Evolutionary conservation across 805 yeast genomes (phyloP).

Genomic region (Yamadazyma phyllophila): DNA sequence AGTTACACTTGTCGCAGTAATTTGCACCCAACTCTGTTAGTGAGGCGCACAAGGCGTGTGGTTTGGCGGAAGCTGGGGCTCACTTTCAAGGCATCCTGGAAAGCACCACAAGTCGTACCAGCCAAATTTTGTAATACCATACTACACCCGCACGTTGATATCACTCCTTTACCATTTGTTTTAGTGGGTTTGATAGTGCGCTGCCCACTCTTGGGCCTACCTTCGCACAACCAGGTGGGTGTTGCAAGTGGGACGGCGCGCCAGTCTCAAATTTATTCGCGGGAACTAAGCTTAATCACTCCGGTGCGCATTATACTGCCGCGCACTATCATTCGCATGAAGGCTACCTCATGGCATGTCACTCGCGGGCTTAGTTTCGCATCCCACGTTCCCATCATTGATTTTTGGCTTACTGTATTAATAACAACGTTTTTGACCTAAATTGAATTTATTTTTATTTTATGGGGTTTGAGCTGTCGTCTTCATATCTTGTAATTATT

Average conservation of each 20-base stretch:
- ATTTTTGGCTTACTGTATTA: neutral
- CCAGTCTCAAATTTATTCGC: too few relatives aligned
- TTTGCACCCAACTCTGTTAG: neutral
- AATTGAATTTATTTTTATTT: neutral
- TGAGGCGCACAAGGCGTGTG: neutral
- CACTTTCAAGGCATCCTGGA: neutral
- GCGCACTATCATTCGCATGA: neutral
- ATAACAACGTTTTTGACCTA: neutral
- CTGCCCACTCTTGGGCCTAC: too few relatives aligned
- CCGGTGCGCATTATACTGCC: too few relatives aligned
- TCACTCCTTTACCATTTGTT: too few relatives aligned
- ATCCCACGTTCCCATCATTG: conserved; percentile 1
- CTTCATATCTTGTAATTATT: neutral
- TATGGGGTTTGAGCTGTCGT: neutral
- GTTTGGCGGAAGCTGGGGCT: too few relatives aligned
- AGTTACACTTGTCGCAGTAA: neutral
- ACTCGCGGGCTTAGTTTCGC: neutral
- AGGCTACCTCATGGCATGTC: neutral
- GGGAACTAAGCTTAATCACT: too few relatives aligned
- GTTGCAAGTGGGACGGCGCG: too few relatives aligned
- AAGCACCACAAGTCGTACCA: neutral
- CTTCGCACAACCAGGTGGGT: too few relatives aligned
- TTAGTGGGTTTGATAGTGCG: too few relatives aligned
- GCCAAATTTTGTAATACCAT: neutral
- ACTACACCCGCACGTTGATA: too few relatives aligned